These are phyloP conservation scores for Taxillus chinensis DNA, from an alignment of 164 flowering plant species.

Conservation along the genomic window DNA sequence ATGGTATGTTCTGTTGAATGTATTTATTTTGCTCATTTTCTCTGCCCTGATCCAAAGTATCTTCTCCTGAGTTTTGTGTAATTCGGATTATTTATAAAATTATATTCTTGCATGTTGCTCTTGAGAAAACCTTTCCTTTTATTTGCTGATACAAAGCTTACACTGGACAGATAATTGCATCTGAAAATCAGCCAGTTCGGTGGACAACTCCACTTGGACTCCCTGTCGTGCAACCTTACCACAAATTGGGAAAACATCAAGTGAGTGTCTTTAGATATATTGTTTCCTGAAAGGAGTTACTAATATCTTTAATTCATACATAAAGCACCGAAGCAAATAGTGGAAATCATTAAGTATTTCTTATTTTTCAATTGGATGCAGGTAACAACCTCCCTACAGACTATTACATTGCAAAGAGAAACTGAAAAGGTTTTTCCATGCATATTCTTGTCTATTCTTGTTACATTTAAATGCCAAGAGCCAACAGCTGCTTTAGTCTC, in stretches of 20 bases:
- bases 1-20: no score
- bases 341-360: background rate
- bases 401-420: background rate
- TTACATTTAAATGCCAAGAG: background rate
- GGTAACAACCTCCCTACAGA: background rate
- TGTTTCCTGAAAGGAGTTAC: background rate
- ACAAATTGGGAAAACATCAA: background rate
- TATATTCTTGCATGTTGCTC: no score
- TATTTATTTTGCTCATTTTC: no score
- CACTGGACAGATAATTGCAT: constrained; percentile 4
- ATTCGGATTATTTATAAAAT: no score
- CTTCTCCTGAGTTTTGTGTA: no score
- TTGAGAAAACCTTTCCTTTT: no score
- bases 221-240: constrained; percentile 6
- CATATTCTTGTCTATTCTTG: background rate
- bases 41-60: no score
- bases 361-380: background rate
- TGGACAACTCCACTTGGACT: constrained; percentile 7
- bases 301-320: background rate
- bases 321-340: background rate
- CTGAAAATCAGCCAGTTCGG: constrained; percentile 5
- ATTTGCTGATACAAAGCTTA: background rate
- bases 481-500: no score
- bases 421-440: constrained; percentile 2
- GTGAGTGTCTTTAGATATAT: background rate